These are phyloP conservation scores for Dictyostelium intermedium DNA, from an alignment of 78 protist species.

Conservation along the genomic window DNA sequence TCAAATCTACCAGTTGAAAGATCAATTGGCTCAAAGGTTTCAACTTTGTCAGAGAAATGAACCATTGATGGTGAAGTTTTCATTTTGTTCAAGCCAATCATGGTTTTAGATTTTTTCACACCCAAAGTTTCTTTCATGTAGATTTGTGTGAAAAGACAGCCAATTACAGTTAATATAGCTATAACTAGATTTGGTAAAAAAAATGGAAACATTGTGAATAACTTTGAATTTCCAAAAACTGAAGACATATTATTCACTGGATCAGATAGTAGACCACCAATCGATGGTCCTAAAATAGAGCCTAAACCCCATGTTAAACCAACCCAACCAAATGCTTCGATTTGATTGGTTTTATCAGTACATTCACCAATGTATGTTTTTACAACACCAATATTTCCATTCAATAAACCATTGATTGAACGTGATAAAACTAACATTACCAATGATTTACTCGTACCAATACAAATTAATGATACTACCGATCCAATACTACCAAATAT, in stretches of 20 bases:
- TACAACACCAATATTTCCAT: slow-evolving; percentile 70
- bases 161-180: neutral
- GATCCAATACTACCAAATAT: slow-evolving; percentile 48
- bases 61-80: neutral
- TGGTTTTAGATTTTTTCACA: neutral
- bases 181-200: slow-evolving; percentile 33
- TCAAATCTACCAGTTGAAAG: neutral
- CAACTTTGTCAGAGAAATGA: neutral
- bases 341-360: slow-evolving; percentile 51
- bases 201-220: slow-evolving; percentile 22
- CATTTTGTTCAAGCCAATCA: neutral
- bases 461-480: neutral
- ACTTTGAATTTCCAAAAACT: neutral
- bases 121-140: slow-evolving; percentile 61
- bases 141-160: slow-evolving; percentile 22
- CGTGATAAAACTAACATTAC: slow-evolving; percentile 30
- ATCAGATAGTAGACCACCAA: slow-evolving; percentile 40
- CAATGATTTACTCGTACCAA: neutral
- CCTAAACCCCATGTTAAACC: slow-evolving; percentile 68
- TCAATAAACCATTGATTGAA: slow-evolving; percentile 60
- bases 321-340: slow-evolving; percentile 74
- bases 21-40: neutral
- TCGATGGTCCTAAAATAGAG: slow-evolving; percentile 22
- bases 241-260: slow-evolving; percentile 11
- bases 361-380: slow-evolving; percentile 70